A percentile compares a stretch with the other conserved stretches of the same genome.
Conservation (phyloP, 164 flowering plant species). For the Vitis cinerea region DNA sequence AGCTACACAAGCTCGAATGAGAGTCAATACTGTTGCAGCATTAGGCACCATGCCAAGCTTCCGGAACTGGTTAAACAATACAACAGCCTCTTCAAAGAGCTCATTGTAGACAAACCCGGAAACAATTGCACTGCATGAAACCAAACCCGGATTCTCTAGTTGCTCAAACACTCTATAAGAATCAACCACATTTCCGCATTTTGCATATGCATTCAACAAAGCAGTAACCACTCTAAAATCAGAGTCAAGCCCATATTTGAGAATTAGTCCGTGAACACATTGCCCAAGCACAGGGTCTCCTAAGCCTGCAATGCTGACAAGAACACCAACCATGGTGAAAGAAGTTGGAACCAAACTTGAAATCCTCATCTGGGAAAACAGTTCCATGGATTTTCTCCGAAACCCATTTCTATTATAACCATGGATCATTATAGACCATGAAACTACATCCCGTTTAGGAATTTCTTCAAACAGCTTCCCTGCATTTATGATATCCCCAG, state of each 20-base stretch:
- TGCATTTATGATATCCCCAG: slow-evolving; percentile 27
- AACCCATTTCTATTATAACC: slow-evolving; percentile 34
- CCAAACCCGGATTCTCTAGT: slow-evolving; percentile 23
- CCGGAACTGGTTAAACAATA: slow-evolving; percentile 20
- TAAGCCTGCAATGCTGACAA: slow-evolving; percentile 22
- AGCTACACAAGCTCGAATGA: slow-evolving; percentile 21
- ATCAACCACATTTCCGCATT: slow-evolving; percentile 26
- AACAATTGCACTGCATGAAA: slow-evolving; percentile 35
- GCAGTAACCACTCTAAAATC: slow-evolving; percentile 34
- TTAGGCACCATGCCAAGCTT: slow-evolving; percentile 24
- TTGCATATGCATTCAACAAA: slow-evolving; percentile 36
- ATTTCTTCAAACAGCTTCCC: slow-evolving; percentile 34
- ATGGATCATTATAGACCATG: slow-evolving; percentile 34
- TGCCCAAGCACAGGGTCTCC: slow-evolving; percentile 12
- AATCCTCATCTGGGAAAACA: slow-evolving; percentile 27
- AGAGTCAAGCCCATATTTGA: slow-evolving; percentile 29
- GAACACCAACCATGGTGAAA: slow-evolving; percentile 37
- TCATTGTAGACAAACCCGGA: slow-evolving; percentile 25
- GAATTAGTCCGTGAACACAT: slow-evolving; percentile 28
- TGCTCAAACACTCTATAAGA: slow-evolving; percentile 24
- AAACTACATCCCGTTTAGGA: slow-evolving; percentile 24
- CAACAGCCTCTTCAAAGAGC: slow-evolving; percentile 24
- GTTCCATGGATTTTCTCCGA: slow-evolving; percentile 15
- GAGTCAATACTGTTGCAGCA: slow-evolving; percentile 28
- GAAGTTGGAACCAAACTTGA: slow-evolving; percentile 30